A percentile compares a stretch with the other conserved stretches of the same genome.
Evolutionary conservation across 2,329 filamentous ascomycete genomes (phyloP).

Genomic region (Geosmithia morbida): DNA sequence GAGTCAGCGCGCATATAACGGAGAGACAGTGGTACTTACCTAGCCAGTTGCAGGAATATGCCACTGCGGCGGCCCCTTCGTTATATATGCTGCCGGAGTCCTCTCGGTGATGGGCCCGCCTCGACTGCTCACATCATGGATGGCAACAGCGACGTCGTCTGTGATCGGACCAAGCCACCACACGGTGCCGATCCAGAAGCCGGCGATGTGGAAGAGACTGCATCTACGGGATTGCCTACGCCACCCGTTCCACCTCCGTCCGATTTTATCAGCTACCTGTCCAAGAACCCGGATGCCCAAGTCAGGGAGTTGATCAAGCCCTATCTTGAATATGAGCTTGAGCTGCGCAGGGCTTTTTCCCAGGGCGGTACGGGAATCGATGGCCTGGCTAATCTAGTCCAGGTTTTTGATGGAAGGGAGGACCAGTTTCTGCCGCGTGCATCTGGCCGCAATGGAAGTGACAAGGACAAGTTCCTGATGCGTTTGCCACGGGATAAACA

Average conservation of each 20-base stretch:
- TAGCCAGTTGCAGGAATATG: no score
- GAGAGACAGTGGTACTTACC: no score
- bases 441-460: slow-evolving; percentile 30
- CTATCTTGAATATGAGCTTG: slow-evolving; percentile 46
- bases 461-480: slow-evolving; percentile 49
- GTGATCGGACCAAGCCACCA: no score
- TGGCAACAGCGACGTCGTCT: no score
- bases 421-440: slow-evolving; percentile 35
- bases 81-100: no score
- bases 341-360: slow-evolving; percentile 46
- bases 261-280: neutral
- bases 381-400: slow-evolving; percentile 33
- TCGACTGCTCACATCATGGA: no score
- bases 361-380: slow-evolving; percentile 36
- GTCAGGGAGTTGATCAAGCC: slow-evolving; percentile 40
- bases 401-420: slow-evolving; percentile 33
- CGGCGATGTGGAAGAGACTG: neutral
- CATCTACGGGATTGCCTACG: neutral
- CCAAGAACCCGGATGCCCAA: slow-evolving; percentile 20
- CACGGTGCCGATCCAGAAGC: neutral
- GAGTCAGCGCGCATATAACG: no score
- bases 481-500: slow-evolving; percentile 38
- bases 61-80: no score
- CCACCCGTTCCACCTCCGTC: neutral
- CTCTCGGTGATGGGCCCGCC: no score